Conservation (phyloP, 1,139 yeast species). For the Scheffersomyces insectosa region DNA sequence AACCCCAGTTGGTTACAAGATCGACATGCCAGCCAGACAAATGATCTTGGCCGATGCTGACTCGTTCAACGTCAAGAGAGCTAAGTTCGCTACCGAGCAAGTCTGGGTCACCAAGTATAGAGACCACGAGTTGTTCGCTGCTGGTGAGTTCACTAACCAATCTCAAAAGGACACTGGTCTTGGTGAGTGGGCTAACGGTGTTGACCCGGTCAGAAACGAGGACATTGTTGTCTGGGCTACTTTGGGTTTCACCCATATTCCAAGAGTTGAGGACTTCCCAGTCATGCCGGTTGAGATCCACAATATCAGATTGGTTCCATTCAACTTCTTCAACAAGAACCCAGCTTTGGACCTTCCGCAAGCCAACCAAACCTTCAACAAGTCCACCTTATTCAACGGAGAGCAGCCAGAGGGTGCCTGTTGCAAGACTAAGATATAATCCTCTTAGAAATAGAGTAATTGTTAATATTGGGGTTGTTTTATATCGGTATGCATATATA, state of each 20-base stretch:
- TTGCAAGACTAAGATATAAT: conserved; percentile 42
- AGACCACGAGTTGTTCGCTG: conserved; percentile 69
- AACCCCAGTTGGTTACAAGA: conserved; percentile 81
- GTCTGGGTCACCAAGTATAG: conserved; percentile 74
- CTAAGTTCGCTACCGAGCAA: conserved; percentile 71
- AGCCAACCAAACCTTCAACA: conserved; percentile 69
- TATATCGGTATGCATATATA: neutral
- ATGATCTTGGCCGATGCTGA: conserved; percentile 68
- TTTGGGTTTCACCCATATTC: conserved; percentile 82
- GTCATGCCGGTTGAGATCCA: conserved; percentile 87
- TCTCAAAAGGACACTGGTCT: conserved; percentile 64
- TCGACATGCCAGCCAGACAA: conserved; percentile 75
- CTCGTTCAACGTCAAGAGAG: conserved; percentile 65
- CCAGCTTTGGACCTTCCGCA: conserved; percentile 85
- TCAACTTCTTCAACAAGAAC: conserved; percentile 76
- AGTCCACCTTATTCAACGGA: conserved; percentile 49
- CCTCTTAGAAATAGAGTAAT: neutral
- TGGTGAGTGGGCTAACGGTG: conserved; percentile 66
- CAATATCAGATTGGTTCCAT: conserved; percentile 68
- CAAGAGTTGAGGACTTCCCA: conserved; percentile 89
- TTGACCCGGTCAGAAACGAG: conserved; percentile 73
- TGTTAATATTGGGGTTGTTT: too few relatives aligned
- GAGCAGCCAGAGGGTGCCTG: conserved; percentile 33
- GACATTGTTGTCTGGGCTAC: conserved; percentile 89
- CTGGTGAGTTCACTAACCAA: conserved; percentile 81